Percentiles rank a stretch among this genome's conserved stretches.
phyloP scores from a whole-genome alignment of 805 yeast species.

The Sugiyamaella lignohabitans region DNA sequence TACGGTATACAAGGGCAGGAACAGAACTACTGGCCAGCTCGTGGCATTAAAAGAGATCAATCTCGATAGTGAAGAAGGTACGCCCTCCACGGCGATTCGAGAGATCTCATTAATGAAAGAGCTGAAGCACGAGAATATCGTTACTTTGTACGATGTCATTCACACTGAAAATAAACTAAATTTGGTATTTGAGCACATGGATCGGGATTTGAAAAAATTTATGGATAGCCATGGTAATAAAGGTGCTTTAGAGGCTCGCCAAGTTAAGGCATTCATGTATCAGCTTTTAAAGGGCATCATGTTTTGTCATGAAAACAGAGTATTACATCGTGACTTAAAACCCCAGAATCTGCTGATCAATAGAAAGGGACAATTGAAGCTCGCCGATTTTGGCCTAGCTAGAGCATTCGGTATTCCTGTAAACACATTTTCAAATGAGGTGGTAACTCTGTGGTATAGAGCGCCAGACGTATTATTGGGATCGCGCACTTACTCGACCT shows the following conservation, averaged over 20 bases:
- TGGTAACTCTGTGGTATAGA: conserved; percentile 95
- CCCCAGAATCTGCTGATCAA: conserved; percentile 92
- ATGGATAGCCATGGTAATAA: conserved; percentile 81
- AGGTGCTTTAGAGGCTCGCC: conserved; percentile 65
- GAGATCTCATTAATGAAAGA: conserved; percentile 95
- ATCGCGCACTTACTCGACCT: conserved; percentile 90
- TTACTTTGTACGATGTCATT: conserved; percentile 87
- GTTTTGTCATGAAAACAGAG: conserved; percentile 79
- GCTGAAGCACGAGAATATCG: conserved; percentile 86
- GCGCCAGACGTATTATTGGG: conserved; percentile 97
- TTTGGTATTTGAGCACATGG: conserved; percentile 88
- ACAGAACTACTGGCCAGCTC: conserved; percentile 74
- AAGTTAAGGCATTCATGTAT: conserved; percentile 88
- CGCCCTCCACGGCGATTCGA: conserved; percentile 96
- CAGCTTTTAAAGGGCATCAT: conserved; percentile 85
- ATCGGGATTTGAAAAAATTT: conserved; percentile 85
- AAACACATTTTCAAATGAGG: conserved; percentile 94
- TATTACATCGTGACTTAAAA: conserved; percentile 78
- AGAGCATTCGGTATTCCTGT: conserved; percentile 98
- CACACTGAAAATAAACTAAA: conserved; percentile 95
- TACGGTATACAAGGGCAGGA: conserved; percentile 94
- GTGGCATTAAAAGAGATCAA: conserved; percentile 95
- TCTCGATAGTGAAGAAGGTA: conserved; percentile 91
- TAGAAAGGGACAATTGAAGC: conserved; percentile 80
- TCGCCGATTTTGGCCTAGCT: conserved; percentile 96